Percentiles rank a stretch among this genome's conserved stretches.
phyloP scores from a whole-genome alignment of 164 flowering plant genomes.

The Euptelea pleiosperma region DNA sequence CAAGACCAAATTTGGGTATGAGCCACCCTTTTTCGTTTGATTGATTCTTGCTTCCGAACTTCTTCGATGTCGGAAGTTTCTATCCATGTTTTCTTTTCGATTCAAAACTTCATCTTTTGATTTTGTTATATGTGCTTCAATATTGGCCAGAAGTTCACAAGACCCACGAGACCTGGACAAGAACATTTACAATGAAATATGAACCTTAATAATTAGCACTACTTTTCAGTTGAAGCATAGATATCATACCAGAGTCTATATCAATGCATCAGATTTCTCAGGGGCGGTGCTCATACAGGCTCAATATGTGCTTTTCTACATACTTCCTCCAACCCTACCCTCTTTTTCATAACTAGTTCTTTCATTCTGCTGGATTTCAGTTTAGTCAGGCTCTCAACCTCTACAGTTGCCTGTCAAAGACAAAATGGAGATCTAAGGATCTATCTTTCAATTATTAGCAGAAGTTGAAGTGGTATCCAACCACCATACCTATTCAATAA shows the following conservation, averaged over 20 bases:
- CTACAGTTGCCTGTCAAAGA: conserved; percentile 6
- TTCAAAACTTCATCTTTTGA: conserved; percentile 59
- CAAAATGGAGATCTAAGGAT: neutral
- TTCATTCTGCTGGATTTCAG: conserved; percentile 6
- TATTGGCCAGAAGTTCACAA: conserved; percentile 65
- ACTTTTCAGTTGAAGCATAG: neutral
- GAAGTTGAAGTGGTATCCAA: neutral
- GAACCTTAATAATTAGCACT: neutral
- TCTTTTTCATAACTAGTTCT: conserved; percentile 6
- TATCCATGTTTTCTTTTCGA: conserved; percentile 74
- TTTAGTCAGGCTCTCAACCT: neutral
- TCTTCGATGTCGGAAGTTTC: too few species aligned
- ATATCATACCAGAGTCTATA: conserved; percentile 1
- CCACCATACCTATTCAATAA: conserved; percentile 56
- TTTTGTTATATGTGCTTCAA: conserved; percentile 65
- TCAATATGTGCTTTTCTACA: conserved; percentile 4
- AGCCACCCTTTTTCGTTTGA: too few species aligned
- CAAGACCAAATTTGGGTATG: too few species aligned
- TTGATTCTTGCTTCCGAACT: too few species aligned
- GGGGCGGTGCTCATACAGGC: neutral
- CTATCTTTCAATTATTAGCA: neutral
- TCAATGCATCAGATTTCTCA: conserved; percentile 12
- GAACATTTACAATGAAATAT: neutral
- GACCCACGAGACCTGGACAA: conserved; percentile 65
- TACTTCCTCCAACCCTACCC: conserved; percentile 2